phyloP scores from a whole-genome alignment of 805 yeast species.

The Saccharomyces cerevisiae region DNA sequence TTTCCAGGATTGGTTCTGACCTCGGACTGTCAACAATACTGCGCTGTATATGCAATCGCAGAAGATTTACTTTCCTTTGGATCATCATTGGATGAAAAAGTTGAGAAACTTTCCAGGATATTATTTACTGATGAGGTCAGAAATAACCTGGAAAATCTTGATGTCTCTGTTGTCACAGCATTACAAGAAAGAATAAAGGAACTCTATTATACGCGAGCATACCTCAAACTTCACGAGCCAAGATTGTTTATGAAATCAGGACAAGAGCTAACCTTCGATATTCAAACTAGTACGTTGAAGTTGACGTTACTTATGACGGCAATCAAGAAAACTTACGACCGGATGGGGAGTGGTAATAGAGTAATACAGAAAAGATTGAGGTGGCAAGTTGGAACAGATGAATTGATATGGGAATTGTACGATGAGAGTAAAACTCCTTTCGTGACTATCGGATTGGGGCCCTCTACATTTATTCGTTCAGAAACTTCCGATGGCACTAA shows the following conservation, averaged over 20 bases:
- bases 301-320: slow-evolving; percentile 39
- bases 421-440: slow-evolving; percentile 42
- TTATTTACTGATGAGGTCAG: slow-evolving; percentile 47
- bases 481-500: slow-evolving; percentile 49
- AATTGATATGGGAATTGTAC: slow-evolving; percentile 50
- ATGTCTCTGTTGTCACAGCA: slow-evolving; percentile 42
- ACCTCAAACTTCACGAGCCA: slow-evolving; percentile 32
- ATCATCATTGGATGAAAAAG: slow-evolving; percentile 33
- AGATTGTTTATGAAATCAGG: slow-evolving; percentile 30
- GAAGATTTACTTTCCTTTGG: slow-evolving; percentile 36
- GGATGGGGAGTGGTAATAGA: slow-evolving; percentile 18
- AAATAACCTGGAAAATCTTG: slow-evolving; percentile 25
- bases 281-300: slow-evolving; percentile 33
- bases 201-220: slow-evolving; percentile 35
- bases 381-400: slow-evolving; percentile 44
- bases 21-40: slow-evolving; percentile 51
- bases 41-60: slow-evolving; percentile 41
- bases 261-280: slow-evolving; percentile 31
- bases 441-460: slow-evolving; percentile 45
- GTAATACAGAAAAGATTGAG: slow-evolving; percentile 30
- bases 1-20: slow-evolving; percentile 43
- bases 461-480: slow-evolving; percentile 39
- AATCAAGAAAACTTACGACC: slow-evolving; percentile 30
- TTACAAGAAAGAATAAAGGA: slow-evolving; percentile 38
- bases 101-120: slow-evolving; percentile 42